Evolutionary conservation across 306 rosid species (phyloP).

Genomic region (Quercus gilva): DNA sequence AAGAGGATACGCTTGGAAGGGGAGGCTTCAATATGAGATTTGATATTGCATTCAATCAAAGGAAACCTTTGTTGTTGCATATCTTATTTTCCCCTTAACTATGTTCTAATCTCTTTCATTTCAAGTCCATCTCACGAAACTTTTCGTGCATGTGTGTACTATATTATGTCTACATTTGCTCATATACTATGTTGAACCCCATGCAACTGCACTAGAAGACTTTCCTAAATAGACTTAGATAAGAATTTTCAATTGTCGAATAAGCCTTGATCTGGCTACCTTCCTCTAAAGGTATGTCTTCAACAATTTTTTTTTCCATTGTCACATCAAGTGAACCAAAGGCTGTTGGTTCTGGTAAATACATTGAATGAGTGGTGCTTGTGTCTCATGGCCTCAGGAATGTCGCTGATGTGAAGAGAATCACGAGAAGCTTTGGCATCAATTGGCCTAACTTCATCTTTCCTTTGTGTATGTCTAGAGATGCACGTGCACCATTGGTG

Average conservation of each 20-base stretch:
- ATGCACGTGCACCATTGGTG: not conserved
- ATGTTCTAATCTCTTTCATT: constrained; percentile 21
- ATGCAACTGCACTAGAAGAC: constrained; percentile 37
- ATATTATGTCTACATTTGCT: constrained; percentile 42
- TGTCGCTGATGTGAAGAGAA: not conserved
- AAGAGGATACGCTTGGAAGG: constrained; percentile 78
- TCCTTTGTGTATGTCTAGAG: not conserved
- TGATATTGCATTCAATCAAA: constrained; percentile 45
- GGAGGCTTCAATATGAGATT: constrained; percentile 53
- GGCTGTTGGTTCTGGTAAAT: not conserved
- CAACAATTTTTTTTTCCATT: not conserved
- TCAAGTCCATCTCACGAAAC: constrained; percentile 53
- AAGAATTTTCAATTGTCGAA: constrained; percentile 26
- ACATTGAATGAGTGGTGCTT: not conserved
- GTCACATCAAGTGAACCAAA: not conserved
- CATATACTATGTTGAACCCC: constrained; percentile 40
- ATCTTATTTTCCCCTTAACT: constrained; percentile 18
- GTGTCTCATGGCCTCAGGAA: not conserved
- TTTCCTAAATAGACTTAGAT: constrained; percentile 36
- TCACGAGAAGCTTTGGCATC: not conserved
- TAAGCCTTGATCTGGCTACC: constrained; percentile 33
- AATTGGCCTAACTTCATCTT: not conserved
- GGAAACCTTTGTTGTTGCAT: constrained; percentile 48
- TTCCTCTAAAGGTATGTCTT: constrained; percentile 8
- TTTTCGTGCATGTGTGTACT: constrained; percentile 59